phyloP scores from a whole-genome alignment of 2,329 filamentous ascomycete species.

The Trichoderma sp. region DNA sequence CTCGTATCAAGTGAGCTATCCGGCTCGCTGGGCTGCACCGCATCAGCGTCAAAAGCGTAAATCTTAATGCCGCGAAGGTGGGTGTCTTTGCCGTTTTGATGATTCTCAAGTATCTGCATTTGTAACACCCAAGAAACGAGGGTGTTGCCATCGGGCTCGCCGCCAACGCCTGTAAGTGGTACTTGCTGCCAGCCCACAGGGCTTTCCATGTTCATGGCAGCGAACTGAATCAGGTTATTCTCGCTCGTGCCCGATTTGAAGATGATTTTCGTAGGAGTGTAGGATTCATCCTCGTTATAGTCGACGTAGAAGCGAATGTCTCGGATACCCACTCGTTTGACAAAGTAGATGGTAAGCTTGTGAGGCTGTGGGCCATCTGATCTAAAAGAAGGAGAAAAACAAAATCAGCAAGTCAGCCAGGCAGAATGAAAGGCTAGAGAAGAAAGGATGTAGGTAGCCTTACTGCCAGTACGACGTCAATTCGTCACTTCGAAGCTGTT shows the following conservation, averaged over 20 bases:
- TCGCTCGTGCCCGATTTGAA: conserved; percentile 89
- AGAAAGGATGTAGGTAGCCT: conserved; percentile 36
- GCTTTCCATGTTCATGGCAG: conserved; percentile 74
- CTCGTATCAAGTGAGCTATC: conserved; percentile 40
- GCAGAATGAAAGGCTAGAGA: not conserved
- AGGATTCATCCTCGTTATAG: conserved; percentile 91
- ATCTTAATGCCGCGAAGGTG: conserved; percentile 92
- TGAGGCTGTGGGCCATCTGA: conserved; percentile 86
- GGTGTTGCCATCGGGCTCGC: conserved; percentile 69
- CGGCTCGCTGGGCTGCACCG: conserved; percentile 47
- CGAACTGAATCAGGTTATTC: conserved; percentile 89
- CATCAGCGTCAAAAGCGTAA: conserved; percentile 63
- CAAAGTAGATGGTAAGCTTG: conserved; percentile 81
- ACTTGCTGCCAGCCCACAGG: conserved; percentile 93
- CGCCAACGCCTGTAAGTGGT: conserved; percentile 59
- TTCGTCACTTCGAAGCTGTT: conserved; percentile 74
- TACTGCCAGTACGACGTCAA: conserved; percentile 79
- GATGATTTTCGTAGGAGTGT: conserved; percentile 90
- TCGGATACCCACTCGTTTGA: conserved; percentile 78
- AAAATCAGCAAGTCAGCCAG: not conserved
- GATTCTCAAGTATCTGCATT: conserved; percentile 90
- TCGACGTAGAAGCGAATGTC: conserved; percentile 85
- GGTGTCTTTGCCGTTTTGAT: conserved; percentile 99
- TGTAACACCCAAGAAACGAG: conserved; percentile 89
- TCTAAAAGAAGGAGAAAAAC: conserved; percentile 45